Evolutionary conservation across 805 yeast genomes (phyloP).

Genomic region (Wickerhamomyces mucosus): DNA sequence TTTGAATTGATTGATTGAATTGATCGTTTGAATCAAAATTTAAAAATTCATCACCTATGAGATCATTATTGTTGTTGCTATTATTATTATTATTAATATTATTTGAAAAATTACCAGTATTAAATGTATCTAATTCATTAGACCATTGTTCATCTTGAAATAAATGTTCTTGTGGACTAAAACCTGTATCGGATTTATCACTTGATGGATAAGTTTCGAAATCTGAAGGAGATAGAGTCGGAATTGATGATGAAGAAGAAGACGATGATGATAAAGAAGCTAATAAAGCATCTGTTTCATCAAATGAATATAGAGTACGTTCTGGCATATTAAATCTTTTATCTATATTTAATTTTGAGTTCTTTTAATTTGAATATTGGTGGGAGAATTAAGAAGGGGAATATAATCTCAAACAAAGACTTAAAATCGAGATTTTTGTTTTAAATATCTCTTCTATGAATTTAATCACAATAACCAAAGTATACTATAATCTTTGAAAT

Average conservation of each 20-base stretch:
- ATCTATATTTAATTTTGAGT: too few relatives aligned
- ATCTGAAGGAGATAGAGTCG: conserved; percentile 17
- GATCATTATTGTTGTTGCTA: neutral
- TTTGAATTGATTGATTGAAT: neutral
- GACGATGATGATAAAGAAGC: conserved; percentile 18
- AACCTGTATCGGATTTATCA: conserved; percentile 14
- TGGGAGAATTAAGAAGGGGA: too few relatives aligned
- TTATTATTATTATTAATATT: conserved; percentile 1
- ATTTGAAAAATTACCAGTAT: neutral
- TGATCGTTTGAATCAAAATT: neutral
- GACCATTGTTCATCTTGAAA: conserved; percentile 12
- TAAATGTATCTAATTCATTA: conserved; percentile 1
- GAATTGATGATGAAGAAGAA: conserved; percentile 14
- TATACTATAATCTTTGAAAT: too few relatives aligned
- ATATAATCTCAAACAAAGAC: too few relatives aligned
- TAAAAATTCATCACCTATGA: conserved; percentile 3
- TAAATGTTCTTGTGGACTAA: conserved; percentile 14
- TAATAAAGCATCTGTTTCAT: conserved; percentile 20
- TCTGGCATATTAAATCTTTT: neutral
- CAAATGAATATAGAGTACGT: conserved; percentile 13
- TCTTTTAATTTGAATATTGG: too few relatives aligned
- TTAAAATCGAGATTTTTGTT: too few relatives aligned
- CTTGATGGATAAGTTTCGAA: conserved; percentile 10
- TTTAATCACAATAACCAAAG: too few relatives aligned
- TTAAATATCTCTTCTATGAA: too few relatives aligned